These are phyloP conservation scores for Fusarium sp. DNA, from an alignment of 2,329 filamentous ascomycete species.

Conservation along the genomic window DNA sequence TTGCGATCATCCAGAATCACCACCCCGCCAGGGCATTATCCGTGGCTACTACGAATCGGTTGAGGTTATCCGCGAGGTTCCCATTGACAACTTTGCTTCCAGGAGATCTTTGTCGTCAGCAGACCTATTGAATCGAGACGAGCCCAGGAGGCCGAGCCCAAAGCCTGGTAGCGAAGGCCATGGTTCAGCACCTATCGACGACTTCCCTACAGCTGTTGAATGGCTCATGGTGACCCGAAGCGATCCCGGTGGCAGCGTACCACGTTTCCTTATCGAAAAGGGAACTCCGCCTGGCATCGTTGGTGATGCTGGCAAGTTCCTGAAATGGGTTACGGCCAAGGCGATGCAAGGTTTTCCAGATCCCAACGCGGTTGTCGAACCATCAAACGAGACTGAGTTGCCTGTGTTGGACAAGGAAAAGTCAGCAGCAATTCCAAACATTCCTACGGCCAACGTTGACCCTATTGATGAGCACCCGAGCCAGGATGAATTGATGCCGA, in stretches of 20 bases:
- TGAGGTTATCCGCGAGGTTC: slow-evolving; percentile 88
- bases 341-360: slow-evolving; percentile 49
- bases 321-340: slow-evolving; percentile 73
- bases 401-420: slow-evolving; percentile 1
- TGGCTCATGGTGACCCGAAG: slow-evolving; percentile 95
- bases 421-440: slow-evolving; percentile 8
- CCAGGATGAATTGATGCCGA: slow-evolving; percentile 48
- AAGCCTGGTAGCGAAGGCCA: slow-evolving; percentile 26
- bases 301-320: slow-evolving; percentile 81
- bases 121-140: slow-evolving; percentile 42
- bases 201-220: slow-evolving; percentile 68
- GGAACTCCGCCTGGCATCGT: slow-evolving; percentile 86
- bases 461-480: slow-evolving; percentile 24
- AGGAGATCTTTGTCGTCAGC: slow-evolving; percentile 49
- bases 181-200: slow-evolving; percentile 32
- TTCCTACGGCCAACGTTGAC: slow-evolving; percentile 48
- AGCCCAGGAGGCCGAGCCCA: slow-evolving; percentile 38
- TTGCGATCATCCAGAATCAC: slow-evolving; percentile 79
- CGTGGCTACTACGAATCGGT: slow-evolving; percentile 91
- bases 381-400: slow-evolving; percentile 3
- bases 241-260: slow-evolving; percentile 89
- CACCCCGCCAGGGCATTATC: slow-evolving; percentile 77
- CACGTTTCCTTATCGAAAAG: slow-evolving; percentile 90
- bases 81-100: slow-evolving; percentile 56
- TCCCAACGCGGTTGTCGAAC: slow-evolving; percentile 13